phyloP scores from a whole-genome alignment of 805 yeast genomes.

The Yamadazyma philogaea region DNA sequence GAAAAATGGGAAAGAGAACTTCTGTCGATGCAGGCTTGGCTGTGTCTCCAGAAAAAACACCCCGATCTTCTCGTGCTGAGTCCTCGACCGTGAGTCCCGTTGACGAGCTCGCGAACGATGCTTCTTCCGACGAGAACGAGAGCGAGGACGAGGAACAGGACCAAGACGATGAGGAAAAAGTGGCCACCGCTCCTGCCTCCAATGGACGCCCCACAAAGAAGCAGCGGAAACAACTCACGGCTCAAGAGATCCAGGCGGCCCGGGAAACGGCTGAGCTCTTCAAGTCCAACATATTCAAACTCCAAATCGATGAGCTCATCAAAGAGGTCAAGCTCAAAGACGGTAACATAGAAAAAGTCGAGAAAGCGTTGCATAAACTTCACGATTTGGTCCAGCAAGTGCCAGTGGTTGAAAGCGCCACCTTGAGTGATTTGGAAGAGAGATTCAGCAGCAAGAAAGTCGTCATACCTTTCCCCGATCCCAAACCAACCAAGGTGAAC shows the following conservation, averaged over 20 bases:
- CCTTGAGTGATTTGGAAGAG: conserved; percentile 58
- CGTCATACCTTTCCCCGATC: conserved; percentile 84
- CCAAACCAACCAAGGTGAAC: conserved; percentile 71
- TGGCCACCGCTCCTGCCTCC: conserved; percentile 8
- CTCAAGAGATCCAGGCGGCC: conserved; percentile 87
- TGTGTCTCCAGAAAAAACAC: background rate
- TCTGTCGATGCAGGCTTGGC: conserved; percentile 5
- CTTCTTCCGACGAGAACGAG: background rate
- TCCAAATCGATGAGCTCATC: conserved; percentile 89
- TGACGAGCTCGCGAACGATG: background rate
- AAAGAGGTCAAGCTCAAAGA: conserved; percentile 78
- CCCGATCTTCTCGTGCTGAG: background rate
- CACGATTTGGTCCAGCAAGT: conserved; percentile 65
- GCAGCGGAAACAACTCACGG: conserved; percentile 44
- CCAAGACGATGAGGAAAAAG: background rate
- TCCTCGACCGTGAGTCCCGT: background rate
- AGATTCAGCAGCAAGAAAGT: conserved; percentile 51
- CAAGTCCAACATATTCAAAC: conserved; percentile 91
- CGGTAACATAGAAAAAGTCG: conserved; percentile 59
- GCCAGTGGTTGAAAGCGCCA: conserved; percentile 51
- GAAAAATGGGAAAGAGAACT: conserved; percentile 14
- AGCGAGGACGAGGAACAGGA: conserved; percentile 5
- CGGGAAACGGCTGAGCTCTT: conserved; percentile 92
- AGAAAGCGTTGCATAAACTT: conserved; percentile 70
- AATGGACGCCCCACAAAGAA: conserved; percentile 30